phyloP scores from a whole-genome alignment of 208 protist genomes.

The Trypanosoma melophagium region DNA sequence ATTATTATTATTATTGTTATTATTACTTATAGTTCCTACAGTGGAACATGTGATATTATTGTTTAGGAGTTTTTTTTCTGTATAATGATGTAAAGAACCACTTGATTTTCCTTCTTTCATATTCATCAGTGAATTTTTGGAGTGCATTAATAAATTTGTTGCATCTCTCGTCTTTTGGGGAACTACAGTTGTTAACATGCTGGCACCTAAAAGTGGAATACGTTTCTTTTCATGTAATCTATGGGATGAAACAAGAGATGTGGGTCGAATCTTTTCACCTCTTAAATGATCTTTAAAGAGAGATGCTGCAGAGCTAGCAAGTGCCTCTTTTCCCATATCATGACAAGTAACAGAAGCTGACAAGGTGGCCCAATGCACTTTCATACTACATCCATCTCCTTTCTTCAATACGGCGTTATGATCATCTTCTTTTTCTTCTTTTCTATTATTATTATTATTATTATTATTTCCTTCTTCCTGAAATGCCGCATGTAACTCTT shows the following conservation, averaged over 20 bases:
- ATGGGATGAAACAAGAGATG: not conserved
- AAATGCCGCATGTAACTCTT: constrained; percentile 22
- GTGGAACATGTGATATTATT: too few relatives aligned
- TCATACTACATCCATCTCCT: constrained; percentile 18
- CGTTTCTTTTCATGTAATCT: not conserved
- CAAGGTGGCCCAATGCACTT: constrained; percentile 44
- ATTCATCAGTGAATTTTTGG: not conserved
- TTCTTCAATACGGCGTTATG: constrained; percentile 1
- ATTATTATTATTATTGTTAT: not conserved
- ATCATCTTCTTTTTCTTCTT: too few relatives aligned
- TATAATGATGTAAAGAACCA: too few relatives aligned
- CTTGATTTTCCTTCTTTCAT: too few relatives aligned
- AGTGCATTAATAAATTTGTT: not conserved
- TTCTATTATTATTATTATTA: too few relatives aligned
- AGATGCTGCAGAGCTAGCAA: constrained; percentile 10
- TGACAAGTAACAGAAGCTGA: constrained; percentile 30
- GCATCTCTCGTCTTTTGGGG: not conserved
- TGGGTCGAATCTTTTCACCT: constrained; percentile 4
- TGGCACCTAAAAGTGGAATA: constrained; percentile 14
- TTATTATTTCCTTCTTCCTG: too few relatives aligned
- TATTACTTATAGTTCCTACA: not conserved
- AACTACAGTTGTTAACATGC: not conserved
- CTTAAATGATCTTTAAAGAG: constrained; percentile 28
- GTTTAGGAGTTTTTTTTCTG: too few relatives aligned
- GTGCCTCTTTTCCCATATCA: not conserved